Conservation (phyloP, 2,329 filamentous ascomycete genomes). For the Trichocomaceae sp. region DNA sequence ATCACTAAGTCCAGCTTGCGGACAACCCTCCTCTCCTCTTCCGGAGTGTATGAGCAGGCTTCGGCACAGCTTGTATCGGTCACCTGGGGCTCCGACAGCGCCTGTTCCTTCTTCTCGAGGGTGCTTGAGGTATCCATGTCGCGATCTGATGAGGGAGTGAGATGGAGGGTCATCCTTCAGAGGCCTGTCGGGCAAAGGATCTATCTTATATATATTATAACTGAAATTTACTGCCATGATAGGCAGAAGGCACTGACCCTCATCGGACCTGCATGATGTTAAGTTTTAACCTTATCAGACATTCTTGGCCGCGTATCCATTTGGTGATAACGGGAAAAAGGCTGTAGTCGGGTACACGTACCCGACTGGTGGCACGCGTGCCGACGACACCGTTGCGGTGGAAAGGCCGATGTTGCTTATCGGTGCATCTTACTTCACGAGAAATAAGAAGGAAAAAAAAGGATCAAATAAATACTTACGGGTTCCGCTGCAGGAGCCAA, state of each 20-base stretch:
- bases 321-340: neutral
- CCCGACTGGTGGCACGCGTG: neutral
- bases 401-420: no score
- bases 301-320: neutral
- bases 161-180: neutral
- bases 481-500: neutral
- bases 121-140: neutral
- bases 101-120: neutral
- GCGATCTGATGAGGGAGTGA: neutral
- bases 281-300: slow-evolving; percentile 2
- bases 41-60: slow-evolving; percentile 9
- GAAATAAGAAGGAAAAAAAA: neutral
- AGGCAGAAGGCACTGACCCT: neutral
- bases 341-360: neutral
- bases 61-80: neutral
- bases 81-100: neutral
- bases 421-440: neutral
- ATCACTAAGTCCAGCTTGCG: slow-evolving; percentile 20
- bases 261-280: neutral
- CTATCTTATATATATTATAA: neutral
- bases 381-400: neutral
- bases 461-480: neutral
- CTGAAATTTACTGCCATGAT: neutral
- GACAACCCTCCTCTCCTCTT: slow-evolving; percentile 17
- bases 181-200: neutral